phyloP scores from a whole-genome alignment of 2,329 filamentous ascomycete genomes.

The Beauveria australis region DNA sequence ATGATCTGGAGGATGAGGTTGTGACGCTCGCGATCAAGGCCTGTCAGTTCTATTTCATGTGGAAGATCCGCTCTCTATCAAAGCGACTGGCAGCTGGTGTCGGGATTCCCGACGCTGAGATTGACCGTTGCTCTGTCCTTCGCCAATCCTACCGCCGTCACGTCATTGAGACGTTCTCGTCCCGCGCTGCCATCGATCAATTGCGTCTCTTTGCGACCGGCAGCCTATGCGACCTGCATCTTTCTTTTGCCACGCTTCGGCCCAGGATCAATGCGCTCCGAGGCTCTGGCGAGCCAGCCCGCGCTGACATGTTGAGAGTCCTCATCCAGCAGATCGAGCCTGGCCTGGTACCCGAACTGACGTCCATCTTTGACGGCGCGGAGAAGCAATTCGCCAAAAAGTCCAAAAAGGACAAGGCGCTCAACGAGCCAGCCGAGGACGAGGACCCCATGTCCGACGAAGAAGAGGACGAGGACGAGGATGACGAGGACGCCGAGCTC shows the following conservation, averaged over 20 bases:
- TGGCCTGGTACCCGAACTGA: conserved; percentile 57
- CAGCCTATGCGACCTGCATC: conserved; percentile 72
- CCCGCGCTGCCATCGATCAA: conserved; percentile 63
- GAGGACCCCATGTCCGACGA: conserved; percentile 65
- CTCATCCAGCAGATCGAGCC: conserved; percentile 62
- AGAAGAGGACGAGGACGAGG: conserved; percentile 44
- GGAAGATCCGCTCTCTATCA: conserved; percentile 64
- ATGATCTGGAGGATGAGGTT: conserved; percentile 71
- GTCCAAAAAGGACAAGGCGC: conserved; percentile 44
- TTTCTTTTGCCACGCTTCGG: conserved; percentile 67
- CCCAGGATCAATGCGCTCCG: conserved; percentile 38
- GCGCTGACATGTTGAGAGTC: conserved; percentile 24
- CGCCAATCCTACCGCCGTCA: conserved; percentile 52
- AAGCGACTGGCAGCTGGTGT: conserved; percentile 46
- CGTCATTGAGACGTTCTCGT: conserved; percentile 61
- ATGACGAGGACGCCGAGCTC: conserved; percentile 46
- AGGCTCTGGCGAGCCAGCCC: conserved; percentile 19
- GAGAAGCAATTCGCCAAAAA: conserved; percentile 74
- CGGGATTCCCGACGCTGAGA: conserved; percentile 46
- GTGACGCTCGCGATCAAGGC: conserved; percentile 68
- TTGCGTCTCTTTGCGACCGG: conserved; percentile 69
- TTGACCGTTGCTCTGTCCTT: conserved; percentile 51
- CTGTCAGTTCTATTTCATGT: conserved; percentile 87
- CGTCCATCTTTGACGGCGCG: conserved; percentile 67
- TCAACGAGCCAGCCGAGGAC: conserved; percentile 59